phyloP scores from a whole-genome alignment of 2,329 filamentous ascomycete species.

The Blastomyces gilchristii region DNA sequence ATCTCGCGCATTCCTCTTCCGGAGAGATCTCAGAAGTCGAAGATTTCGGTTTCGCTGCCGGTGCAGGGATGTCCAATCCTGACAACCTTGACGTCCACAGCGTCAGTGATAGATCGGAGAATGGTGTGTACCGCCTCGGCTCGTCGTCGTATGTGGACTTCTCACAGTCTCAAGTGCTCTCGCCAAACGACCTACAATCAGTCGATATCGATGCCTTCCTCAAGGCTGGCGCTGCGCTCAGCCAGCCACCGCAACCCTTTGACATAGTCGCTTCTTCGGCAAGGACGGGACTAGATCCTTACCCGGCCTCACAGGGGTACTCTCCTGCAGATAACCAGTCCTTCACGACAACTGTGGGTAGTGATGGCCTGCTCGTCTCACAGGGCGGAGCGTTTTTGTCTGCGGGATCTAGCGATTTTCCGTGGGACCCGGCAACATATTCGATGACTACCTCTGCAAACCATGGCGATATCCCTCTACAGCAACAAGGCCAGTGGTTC shows the following conservation, averaged over 20 bases:
- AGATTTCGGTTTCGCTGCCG: slow-evolving; percentile 30
- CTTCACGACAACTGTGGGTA: background rate
- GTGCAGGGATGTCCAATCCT: slow-evolving; percentile 1
- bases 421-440: background rate
- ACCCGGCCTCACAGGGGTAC: background rate
- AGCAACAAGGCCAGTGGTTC: slow-evolving; percentile 5
- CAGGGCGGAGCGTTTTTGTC: background rate
- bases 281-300: background rate
- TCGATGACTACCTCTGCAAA: slow-evolving; percentile 11
- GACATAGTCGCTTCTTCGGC: background rate
- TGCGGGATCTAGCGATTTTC: background rate
- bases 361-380: background rate
- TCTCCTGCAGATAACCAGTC: background rate
- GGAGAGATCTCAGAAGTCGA: slow-evolving; percentile 42
- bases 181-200: slow-evolving; percentile 31
- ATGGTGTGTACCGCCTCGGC: slow-evolving; percentile 34
- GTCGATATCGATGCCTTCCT: slow-evolving; percentile 38
- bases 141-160: slow-evolving; percentile 36
- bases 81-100: slow-evolving; percentile 27
- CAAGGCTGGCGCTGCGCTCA: slow-evolving; percentile 17
- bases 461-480: slow-evolving; percentile 12
- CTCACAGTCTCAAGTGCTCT: slow-evolving; percentile 33
- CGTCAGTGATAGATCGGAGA: slow-evolving; percentile 33
- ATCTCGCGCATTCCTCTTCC: slow-evolving; percentile 38
- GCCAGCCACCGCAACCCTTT: background rate